phyloP scores from a whole-genome alignment of 148 eudicot species.

The Drosera capensis region DNA sequence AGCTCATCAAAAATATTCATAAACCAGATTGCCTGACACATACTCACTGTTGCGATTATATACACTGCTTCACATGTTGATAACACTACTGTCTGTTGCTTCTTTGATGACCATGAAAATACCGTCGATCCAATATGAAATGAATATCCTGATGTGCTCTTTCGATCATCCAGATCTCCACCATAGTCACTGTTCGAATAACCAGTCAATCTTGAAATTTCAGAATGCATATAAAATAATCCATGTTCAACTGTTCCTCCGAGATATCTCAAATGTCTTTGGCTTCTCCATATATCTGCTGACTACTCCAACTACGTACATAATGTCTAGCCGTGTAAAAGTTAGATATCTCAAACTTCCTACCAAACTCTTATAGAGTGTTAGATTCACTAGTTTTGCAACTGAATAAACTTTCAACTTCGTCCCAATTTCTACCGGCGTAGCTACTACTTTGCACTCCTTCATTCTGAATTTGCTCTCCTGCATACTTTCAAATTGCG shows the following conservation, averaged over 20 bases:
- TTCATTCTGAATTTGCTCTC: constrained; percentile 5
- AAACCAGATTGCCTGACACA: background rate
- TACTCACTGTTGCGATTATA: background rate
- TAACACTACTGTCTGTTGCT: background rate
- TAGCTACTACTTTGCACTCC: constrained; percentile 1
- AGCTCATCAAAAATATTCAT: background rate
- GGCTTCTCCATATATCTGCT: background rate
- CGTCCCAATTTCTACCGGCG: constrained; percentile 6
- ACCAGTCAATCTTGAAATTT: background rate
- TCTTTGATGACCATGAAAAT: background rate
- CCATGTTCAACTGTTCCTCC: background rate
- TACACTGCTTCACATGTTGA: background rate
- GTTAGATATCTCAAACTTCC: constrained; percentile 10
- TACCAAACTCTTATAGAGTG: constrained; percentile 6
- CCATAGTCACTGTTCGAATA: background rate
- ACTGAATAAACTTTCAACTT: constrained; percentile 5
- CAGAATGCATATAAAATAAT: background rate
- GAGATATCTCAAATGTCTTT: background rate
- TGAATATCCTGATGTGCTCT: background rate
- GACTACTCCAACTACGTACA: background rate
- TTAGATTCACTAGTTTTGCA: constrained; percentile 2
- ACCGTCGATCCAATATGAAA: background rate
- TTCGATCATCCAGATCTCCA: constrained; percentile 3
- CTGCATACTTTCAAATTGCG: no score
- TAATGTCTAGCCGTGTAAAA: background rate